These are phyloP conservation scores for Neonectria magnoliae DNA, from an alignment of 2,329 filamentous ascomycete genomes.

Conservation along the genomic window DNA sequence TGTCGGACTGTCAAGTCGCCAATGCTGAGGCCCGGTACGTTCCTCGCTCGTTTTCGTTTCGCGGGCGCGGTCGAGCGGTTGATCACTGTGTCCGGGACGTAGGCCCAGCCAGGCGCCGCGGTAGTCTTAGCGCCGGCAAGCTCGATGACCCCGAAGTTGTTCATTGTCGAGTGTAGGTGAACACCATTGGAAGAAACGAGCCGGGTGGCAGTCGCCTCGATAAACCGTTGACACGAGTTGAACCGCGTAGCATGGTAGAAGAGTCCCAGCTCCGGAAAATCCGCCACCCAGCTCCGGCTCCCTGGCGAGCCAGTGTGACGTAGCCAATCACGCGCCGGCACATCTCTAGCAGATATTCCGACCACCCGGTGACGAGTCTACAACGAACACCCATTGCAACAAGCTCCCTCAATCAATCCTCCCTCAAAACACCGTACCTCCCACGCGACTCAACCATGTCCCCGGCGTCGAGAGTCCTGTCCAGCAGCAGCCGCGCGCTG, in stretches of 20 bases:
- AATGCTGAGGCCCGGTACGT: conserved; percentile 59
- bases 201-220: not conserved
- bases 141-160: conserved; percentile 83
- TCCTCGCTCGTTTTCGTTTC: conserved; percentile 78
- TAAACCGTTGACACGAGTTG: not conserved
- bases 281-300: conserved; percentile 30
- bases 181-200: conserved; percentile 12
- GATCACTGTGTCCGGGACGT: conserved; percentile 79
- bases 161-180: conserved; percentile 54
- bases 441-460: conserved; percentile 50
- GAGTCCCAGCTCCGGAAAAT: conserved; percentile 30
- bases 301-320: conserved; percentile 23
- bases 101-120: conserved; percentile 88
- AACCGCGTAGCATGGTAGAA: not conserved
- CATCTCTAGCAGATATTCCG: conserved; percentile 40
- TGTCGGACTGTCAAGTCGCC: conserved; percentile 83
- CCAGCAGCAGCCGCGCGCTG: conserved; percentile 52
- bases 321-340: conserved; percentile 42
- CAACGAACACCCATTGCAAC: conserved; percentile 37
- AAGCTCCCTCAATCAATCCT: conserved; percentile 22
- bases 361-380: conserved; percentile 35
- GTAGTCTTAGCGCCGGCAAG: conserved; percentile 76
- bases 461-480: conserved; percentile 55
- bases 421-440: conserved; percentile 32
- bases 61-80: conserved; percentile 65